phyloP scores from a whole-genome alignment of 169 alveolate genomes.

The Theileria parva region DNA sequence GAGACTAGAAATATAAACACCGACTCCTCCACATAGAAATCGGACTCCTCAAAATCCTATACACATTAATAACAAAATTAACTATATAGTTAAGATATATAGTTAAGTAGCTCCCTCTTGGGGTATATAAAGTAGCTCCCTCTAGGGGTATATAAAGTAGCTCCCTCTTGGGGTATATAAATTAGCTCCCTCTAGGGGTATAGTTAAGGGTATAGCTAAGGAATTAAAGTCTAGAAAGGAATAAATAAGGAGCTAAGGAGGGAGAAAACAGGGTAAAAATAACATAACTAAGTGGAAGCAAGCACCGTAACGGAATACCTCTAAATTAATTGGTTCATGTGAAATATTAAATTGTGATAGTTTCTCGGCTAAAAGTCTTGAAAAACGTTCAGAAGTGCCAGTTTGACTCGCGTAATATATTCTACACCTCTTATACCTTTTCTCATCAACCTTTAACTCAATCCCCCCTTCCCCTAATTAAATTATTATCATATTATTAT shows the following conservation, averaged over 20 bases:
- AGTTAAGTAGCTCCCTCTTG: neutral
- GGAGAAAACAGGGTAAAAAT: no score
- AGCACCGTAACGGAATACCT: constrained; percentile 31
- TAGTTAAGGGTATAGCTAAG: no score
- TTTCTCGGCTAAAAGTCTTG: constrained; percentile 25
- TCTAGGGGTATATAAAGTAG: no score
- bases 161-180: no score
- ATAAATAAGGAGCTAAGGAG: no score
- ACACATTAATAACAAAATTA: neutral
- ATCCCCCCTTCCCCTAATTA: neutral
- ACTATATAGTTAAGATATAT: neutral
- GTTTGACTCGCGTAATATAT: constrained; percentile 67
- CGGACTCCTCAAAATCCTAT: constrained; percentile 43
- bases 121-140: no score
- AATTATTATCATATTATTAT: neutral
- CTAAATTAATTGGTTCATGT: constrained; percentile 22
- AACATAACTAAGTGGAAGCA: neutral
- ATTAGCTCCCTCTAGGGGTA: no score
- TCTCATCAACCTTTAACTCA: neutral
- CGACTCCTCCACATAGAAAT: constrained; percentile 15
- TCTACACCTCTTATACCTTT: constrained; percentile 1
- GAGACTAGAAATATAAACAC: constrained; percentile 69
- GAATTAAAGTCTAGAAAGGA: no score
- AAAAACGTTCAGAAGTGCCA: constrained; percentile 66
- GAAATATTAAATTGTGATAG: constrained; percentile 20